A percentile compares a stretch with the other conserved stretches of the same genome.
These are phyloP conservation scores for Saccharomyces eubayanus DNA, from an alignment of 805 yeast species.

Conservation along the genomic window DNA sequence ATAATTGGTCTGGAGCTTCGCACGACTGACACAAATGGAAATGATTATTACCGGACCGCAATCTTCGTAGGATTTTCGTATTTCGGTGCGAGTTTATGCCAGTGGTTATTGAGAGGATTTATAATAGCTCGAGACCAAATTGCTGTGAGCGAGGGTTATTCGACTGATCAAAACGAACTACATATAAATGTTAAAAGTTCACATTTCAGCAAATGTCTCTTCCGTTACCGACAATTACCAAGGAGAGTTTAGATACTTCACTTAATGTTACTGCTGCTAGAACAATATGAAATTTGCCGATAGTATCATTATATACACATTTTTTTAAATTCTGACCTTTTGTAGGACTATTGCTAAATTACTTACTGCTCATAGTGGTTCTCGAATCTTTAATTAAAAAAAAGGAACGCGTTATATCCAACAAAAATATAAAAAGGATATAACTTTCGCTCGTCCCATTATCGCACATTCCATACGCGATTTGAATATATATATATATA, in stretches of 20 bases:
- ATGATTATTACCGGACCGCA: slow-evolving; percentile 45
- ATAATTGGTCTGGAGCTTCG: slow-evolving; percentile 50
- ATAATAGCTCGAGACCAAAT: slow-evolving; percentile 41
- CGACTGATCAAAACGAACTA: slow-evolving; percentile 24
- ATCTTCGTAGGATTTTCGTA: slow-evolving; percentile 54
- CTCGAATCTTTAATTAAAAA: too few species aligned
- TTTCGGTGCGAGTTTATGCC: slow-evolving; percentile 36
- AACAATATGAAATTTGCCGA: too few species aligned
- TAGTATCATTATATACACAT: too few species aligned
- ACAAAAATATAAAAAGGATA: too few species aligned
- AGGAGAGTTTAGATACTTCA: slow-evolving; percentile 2
- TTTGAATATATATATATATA: too few species aligned
- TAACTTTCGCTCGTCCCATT: too few species aligned
- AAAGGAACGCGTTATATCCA: too few species aligned
- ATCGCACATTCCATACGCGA: too few species aligned
- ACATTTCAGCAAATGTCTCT: slow-evolving; percentile 4
- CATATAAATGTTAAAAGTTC: slow-evolving; percentile 11
- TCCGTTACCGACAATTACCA: slow-evolving; percentile 4
- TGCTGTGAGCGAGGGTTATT: slow-evolving; percentile 19
- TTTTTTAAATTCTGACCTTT: too few species aligned
- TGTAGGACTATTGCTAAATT: too few species aligned
- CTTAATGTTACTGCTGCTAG: too few species aligned
- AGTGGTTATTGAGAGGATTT: slow-evolving; percentile 47
- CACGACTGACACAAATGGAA: slow-evolving; percentile 15
- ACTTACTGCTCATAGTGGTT: too few species aligned